Conservation (phyloP, 306 rosid genomes). For the Prunus mongolica region DNA sequence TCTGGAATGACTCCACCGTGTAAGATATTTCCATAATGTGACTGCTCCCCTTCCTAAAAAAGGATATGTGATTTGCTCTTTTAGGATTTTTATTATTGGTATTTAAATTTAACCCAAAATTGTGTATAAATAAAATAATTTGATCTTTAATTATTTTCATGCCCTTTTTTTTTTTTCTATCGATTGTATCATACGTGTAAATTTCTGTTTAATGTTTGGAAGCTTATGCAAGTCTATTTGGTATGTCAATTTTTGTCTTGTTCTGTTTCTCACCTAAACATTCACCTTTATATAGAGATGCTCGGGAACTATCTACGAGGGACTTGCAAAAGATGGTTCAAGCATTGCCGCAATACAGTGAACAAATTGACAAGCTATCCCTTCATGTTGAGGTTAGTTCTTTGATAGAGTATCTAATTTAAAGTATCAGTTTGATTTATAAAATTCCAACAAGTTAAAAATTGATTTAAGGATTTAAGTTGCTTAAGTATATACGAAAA, state of each 20-base stretch:
- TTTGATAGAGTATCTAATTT: background rate
- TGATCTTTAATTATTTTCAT: background rate
- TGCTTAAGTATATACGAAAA: background rate
- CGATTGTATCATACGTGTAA: background rate
- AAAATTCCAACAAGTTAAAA: background rate
- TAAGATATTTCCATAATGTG: background rate
- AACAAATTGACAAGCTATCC: constrained; percentile 93
- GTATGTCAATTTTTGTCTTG: background rate
- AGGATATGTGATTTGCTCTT: background rate
- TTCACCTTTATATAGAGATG: constrained; percentile 44
- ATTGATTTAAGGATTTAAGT: background rate
- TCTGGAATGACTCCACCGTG: background rate
- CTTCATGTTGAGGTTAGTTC: constrained; percentile 90
- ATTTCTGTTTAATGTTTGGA: background rate
- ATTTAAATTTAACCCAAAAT: background rate
- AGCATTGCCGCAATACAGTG: constrained; percentile 98
- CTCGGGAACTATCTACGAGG: constrained; percentile 77
- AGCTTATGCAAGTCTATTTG: background rate
- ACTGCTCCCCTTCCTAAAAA: background rate
- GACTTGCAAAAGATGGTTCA: constrained; percentile 96
- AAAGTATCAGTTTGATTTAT: background rate
- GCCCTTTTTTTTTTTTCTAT: background rate
- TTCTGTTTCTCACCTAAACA: constrained; percentile 19
- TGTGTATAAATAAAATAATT: background rate
- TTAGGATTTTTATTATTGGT: background rate